Evolutionary conservation across 2,329 filamentous ascomycete genomes (phyloP).

Genomic region (Colletotrichum nymphaeae): DNA sequence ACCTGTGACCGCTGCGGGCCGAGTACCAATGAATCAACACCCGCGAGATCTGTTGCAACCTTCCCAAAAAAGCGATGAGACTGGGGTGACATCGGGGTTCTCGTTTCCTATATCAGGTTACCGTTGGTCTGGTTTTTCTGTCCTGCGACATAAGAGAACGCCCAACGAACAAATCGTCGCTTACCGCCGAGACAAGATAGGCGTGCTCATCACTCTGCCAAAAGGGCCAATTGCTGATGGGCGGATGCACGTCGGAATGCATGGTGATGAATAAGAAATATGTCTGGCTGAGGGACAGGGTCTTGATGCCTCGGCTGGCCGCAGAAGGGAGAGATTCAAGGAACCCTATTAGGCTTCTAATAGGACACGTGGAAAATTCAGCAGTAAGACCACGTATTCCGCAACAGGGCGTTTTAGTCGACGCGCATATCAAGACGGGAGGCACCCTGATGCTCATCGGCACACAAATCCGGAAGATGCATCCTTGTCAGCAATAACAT

Average conservation of each 20-base stretch:
- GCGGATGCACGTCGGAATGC: neutral
- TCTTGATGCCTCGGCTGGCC: neutral
- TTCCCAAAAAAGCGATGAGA: constrained; percentile 20
- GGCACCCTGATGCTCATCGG: neutral
- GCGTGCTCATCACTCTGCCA: neutral
- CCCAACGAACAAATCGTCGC: neutral
- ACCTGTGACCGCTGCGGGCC: neutral
- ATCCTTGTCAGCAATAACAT: neutral
- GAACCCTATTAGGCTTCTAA: neutral
- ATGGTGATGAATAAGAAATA: constrained; percentile 19
- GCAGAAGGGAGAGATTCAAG: neutral
- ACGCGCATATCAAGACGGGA: neutral
- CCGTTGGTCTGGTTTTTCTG: constrained; percentile 1
- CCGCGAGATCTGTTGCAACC: constrained; percentile 9
- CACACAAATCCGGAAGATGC: neutral
- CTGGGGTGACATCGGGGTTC: constrained; percentile 8
- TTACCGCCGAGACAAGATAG: constrained; percentile 11
- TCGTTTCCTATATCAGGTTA: neutral
- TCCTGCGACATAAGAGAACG: neutral
- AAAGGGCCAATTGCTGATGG: neutral
- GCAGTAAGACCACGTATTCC: neutral
- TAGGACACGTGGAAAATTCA: neutral
- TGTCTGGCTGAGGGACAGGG: neutral
- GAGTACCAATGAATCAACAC: neutral
- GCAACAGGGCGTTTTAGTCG: neutral